Conservation (phyloP, 2,329 filamentous ascomycete genomes). For the Trichophyton equinum region DNA sequence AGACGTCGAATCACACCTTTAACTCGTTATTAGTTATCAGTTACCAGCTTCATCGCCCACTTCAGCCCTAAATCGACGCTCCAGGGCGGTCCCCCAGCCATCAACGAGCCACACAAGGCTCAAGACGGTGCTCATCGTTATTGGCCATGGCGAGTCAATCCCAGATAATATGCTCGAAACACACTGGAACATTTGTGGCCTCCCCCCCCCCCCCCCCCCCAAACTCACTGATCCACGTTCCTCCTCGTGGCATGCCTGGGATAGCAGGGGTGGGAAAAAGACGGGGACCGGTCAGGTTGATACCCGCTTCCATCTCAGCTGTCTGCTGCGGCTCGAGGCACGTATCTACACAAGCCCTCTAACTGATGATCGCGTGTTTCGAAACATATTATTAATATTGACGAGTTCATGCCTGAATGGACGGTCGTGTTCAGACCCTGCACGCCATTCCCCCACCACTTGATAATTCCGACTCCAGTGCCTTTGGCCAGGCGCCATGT, state of each 20-base stretch:
- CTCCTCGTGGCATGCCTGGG: not conserved
- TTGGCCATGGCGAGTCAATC: not conserved
- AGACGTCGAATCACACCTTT: too few species aligned
- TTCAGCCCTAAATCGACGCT: not conserved
- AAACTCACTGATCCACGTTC: not conserved
- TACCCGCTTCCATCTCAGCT: not conserved
- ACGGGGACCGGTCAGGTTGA: not conserved
- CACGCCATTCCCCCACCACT: not conserved
- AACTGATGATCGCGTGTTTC: not conserved
- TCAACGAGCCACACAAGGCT: slow-evolving; percentile 3
- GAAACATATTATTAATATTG: not conserved
- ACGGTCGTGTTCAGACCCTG: not conserved
- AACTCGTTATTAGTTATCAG: not conserved
- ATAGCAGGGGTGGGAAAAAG: not conserved
- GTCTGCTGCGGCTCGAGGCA: not conserved
- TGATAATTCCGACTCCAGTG: too few species aligned
- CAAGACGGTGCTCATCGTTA: not conserved
- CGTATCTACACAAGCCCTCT: too few species aligned
- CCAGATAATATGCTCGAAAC: not conserved
- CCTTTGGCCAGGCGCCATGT: not conserved
- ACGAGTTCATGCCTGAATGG: not conserved
- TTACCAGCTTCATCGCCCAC: not conserved
- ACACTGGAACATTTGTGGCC: not conserved
- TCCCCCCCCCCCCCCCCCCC: not conserved
- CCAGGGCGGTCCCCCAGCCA: not conserved